Evolutionary conservation across 2,329 filamentous ascomycete species (phyloP), one percentile per base, ranked within the genome.

Genomic region (Phoma herbarum): DNA sequence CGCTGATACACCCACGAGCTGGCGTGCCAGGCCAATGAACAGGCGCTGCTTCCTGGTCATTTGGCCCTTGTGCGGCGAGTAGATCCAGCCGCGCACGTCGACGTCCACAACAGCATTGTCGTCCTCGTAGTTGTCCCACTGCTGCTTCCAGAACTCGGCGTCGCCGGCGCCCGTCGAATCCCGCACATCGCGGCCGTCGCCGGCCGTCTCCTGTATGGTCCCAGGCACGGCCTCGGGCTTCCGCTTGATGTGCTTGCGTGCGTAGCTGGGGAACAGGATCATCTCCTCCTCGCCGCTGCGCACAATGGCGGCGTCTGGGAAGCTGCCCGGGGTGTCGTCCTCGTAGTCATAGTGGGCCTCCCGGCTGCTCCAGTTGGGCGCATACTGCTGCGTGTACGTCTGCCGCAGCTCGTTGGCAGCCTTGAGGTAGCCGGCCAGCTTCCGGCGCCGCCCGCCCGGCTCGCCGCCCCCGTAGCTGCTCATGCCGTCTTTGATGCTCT

Each of bases 71-170:
- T 94, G 91, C 18, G 94, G 94, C 37, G 88, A 87, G 76, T 97
- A 99, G 50, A 98, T 86, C 95, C 96, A 99, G 14, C 95, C 95
- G 66, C 94, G 86, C 23, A 99, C 92, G 75, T 99, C 94, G 6
- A 98, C 92, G 72, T 98, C 94, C 1, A 97, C 91, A 4, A 97
- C 82, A 0, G 93, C 92, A 74, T 90, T 90, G 69, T 93, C 88
- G 59, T 94, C 89, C 74, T 96, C 90, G 52, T 89, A 85, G 60
- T 85, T 85, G 57, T 93, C 87, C 90, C 91, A 96, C 70, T 94
- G 88, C 53, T 86, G 81, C 41, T 85, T 86, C 89, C 90, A 94
- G 74, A 90, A 93, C 37, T 92, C 88, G 43, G 87, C 85, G 63
- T 92, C 88, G 43, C 82, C 83, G 29, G 85, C 80, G 1, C 78